Evolutionary conservation across 805 yeast species (phyloP).

Genomic region (Priceomyces haplophilus): DNA sequence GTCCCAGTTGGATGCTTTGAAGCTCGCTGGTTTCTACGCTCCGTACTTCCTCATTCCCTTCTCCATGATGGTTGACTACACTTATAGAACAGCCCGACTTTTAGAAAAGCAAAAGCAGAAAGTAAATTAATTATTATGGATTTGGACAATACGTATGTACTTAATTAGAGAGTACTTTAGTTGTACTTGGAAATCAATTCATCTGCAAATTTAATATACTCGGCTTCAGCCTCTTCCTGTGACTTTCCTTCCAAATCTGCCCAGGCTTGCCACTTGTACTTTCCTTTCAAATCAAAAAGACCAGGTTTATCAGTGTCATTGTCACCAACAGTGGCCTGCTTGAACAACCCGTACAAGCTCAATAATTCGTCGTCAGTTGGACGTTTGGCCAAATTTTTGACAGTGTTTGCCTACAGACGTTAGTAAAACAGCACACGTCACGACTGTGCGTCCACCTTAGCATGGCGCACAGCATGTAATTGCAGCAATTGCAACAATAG

Average conservation of each 20-base stretch:
- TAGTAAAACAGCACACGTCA: conserved; percentile 3
- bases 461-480: background rate
- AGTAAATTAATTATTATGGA: background rate
- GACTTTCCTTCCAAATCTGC: conserved; percentile 78
- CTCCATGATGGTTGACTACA: conserved; percentile 49
- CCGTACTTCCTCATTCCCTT: conserved; percentile 74
- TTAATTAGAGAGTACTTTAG: too few relatives aligned
- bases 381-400: conserved; percentile 66
- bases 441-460: background rate
- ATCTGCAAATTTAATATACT: conserved; percentile 68
- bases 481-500: too few relatives aligned
- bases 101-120: conserved; percentile 1
- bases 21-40: conserved; percentile 52
- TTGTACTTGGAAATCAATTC: conserved; percentile 51
- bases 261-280: conserved; percentile 99
- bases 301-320: conserved; percentile 86
- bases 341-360: conserved; percentile 85
- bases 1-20: conserved; percentile 30
- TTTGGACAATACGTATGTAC: background rate
- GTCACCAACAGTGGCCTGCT: conserved; percentile 97
- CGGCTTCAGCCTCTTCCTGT: conserved; percentile 85
- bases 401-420: conserved; percentile 68
- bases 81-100: conserved; percentile 12
- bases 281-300: conserved; percentile 86
- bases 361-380: conserved; percentile 87